Evolutionary conservation across 129 eudicot genomes (phyloP).

Genomic region (Escallonia rubra): DNA sequence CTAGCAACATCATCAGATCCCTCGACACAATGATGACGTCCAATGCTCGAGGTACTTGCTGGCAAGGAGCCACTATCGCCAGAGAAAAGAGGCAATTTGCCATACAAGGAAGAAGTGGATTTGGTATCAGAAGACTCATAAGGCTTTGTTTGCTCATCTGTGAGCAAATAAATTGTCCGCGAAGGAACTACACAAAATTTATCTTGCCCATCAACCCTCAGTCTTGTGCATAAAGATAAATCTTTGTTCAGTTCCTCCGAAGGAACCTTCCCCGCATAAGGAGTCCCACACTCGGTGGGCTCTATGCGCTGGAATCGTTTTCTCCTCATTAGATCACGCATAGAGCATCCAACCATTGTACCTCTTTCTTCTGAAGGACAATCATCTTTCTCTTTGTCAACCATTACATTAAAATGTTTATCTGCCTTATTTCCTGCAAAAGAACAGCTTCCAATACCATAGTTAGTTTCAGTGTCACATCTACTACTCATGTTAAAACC

Average conservation of each 20-base stretch:
- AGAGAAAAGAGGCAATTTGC: conserved; percentile 13
- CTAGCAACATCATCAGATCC: conserved; percentile 4
- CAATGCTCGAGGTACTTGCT: conserved; percentile 1
- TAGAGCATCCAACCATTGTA: conserved; percentile 48
- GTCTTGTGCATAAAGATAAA: conserved; percentile 17
- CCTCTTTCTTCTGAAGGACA: conserved; percentile 21
- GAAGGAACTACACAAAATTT: background rate
- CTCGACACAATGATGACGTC: background rate
- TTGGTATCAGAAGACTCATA: conserved; percentile 18
- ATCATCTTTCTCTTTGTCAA: conserved; percentile 9
- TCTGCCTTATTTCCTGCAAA: conserved; percentile 6
- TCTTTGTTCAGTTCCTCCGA: conserved; percentile 14
- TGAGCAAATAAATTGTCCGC: background rate
- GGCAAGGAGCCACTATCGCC: background rate
- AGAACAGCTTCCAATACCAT: conserved; percentile 13
- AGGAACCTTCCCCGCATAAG: conserved; percentile 11
- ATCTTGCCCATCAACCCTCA: conserved; percentile 20
- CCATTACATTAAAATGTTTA: conserved; percentile 5
- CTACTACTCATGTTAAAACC: conserved; percentile 13
- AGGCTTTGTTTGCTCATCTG: conserved; percentile 2
- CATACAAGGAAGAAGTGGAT: conserved; percentile 3
- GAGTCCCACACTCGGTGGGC: conserved; percentile 27
- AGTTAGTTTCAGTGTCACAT: conserved; percentile 11
- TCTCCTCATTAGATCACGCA: conserved; percentile 92
- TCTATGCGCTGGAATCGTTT: conserved; percentile 53